Evolutionary conservation across 257 asterid species (phyloP).

Genomic region (Solanum clarkiae): DNA sequence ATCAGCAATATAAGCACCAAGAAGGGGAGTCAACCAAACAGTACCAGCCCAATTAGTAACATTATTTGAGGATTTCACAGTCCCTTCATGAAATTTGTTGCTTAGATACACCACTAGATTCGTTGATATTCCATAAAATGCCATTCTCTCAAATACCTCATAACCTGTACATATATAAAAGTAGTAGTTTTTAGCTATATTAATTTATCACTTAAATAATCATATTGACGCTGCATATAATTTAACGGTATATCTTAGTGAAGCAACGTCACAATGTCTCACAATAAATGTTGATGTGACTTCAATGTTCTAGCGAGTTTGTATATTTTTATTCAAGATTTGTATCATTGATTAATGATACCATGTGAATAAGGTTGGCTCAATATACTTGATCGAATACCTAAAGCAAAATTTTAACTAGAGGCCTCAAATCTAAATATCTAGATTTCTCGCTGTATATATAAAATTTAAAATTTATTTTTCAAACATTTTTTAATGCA

Average conservation of each 20-base stretch:
- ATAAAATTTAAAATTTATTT: too few relatives aligned
- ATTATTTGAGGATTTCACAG: slow-evolving; percentile 58
- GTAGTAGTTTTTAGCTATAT: too few relatives aligned
- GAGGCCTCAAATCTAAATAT: too few relatives aligned
- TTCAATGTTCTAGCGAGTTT: background rate
- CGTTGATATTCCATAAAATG: slow-evolving; percentile 62
- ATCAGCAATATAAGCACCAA: slow-evolving; percentile 75
- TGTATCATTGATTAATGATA: background rate
- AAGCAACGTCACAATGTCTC: too few relatives aligned
- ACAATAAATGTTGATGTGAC: too few relatives aligned
- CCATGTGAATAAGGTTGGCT: background rate
- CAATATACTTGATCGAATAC: background rate
- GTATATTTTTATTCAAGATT: background rate
- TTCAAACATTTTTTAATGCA: too few relatives aligned
- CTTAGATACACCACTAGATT: slow-evolving; percentile 53
- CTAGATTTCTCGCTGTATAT: too few relatives aligned
- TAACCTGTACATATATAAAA: slow-evolving; percentile 28
- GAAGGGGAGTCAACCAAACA: slow-evolving; percentile 69
- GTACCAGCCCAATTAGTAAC: slow-evolving; percentile 77
- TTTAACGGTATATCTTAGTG: background rate
- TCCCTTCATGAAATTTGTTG: slow-evolving; percentile 56
- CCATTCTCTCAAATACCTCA: slow-evolving; percentile 72
- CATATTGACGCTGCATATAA: too few relatives aligned
- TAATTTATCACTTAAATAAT: too few relatives aligned
- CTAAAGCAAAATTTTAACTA: too few relatives aligned